Conservation (phyloP, 2,329 filamentous ascomycete genomes). For the Colletotrichum costaricense region DNA sequence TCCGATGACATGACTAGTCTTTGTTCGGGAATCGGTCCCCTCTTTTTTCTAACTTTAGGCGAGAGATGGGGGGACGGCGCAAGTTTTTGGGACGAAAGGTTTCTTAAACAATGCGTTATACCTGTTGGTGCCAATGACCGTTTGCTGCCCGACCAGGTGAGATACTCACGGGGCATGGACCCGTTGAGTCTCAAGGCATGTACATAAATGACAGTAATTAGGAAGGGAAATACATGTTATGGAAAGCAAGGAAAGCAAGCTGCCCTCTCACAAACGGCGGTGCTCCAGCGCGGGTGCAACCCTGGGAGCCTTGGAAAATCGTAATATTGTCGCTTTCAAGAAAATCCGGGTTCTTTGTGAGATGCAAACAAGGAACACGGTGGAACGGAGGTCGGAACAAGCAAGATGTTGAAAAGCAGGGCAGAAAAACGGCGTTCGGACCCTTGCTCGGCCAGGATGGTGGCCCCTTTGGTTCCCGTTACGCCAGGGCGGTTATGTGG, state of each 20-base stretch:
- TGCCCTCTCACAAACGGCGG: conserved; percentile 17
- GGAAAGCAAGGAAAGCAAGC: not conserved
- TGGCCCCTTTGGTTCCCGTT: conserved; percentile 2
- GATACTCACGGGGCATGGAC: not conserved
- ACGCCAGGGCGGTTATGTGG: conserved; percentile 4
- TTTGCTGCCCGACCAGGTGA: conserved; percentile 9
- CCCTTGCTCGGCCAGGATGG: conserved; percentile 5
- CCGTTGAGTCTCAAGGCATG: not conserved
- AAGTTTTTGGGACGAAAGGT: conserved; percentile 26
- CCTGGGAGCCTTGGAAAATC: conserved; percentile 24
- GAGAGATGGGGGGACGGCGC: conserved; percentile 1
- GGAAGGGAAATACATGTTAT: not conserved
- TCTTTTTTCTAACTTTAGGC: conserved; percentile 30
- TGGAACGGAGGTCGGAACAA: conserved; percentile 14
- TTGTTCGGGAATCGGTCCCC: conserved; percentile 17
- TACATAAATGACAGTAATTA: not conserved
- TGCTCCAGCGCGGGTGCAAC: conserved; percentile 22
- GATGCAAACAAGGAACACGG: conserved; percentile 30
- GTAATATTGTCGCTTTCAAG: conserved; percentile 4
- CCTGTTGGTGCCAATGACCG: conserved; percentile 26
- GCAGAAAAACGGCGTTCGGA: conserved; percentile 21
- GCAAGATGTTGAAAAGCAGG: conserved; percentile 22
- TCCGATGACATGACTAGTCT: conserved; percentile 32
- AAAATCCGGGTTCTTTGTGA: conserved; percentile 28
- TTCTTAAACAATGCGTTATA: conserved; percentile 11